Evolutionary conservation across 306 rosid genomes (phyloP).

Genomic region (Cicer bijugum): DNA sequence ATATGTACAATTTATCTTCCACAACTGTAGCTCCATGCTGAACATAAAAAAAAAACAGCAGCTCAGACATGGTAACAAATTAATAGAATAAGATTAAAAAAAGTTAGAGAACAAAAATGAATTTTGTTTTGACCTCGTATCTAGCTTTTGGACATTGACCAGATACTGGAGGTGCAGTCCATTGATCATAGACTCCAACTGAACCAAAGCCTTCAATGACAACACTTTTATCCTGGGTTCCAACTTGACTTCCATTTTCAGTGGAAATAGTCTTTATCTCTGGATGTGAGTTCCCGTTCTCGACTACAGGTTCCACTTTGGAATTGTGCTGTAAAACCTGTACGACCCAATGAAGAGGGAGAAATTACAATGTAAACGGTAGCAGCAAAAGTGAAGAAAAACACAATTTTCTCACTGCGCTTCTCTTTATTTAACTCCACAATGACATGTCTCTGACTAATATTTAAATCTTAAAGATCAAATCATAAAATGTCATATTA

Average conservation of each 20-base stretch:
- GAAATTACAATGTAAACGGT: constrained; percentile 34
- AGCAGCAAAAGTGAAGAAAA: constrained; percentile 25
- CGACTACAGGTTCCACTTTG: constrained; percentile 65
- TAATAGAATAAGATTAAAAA: neutral
- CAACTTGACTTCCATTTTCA: constrained; percentile 71
- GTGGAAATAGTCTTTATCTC: constrained; percentile 73
- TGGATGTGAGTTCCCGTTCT: constrained; percentile 74
- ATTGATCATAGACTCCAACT: constrained; percentile 77
- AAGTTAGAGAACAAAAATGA: constrained; percentile 32
- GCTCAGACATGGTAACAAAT: constrained; percentile 38
- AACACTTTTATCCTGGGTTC: constrained; percentile 77
- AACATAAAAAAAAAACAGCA: constrained; percentile 40
- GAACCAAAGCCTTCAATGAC: constrained; percentile 72
- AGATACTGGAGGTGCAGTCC: constrained; percentile 75
- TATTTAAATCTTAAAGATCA: constrained; percentile 34
- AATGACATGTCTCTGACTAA: constrained; percentile 14
- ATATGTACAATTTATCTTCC: constrained; percentile 88
- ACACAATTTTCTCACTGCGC: constrained; percentile 12
- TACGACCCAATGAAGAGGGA: constrained; percentile 17
- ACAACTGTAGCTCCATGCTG: constrained; percentile 91
- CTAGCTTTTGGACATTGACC: constrained; percentile 81
- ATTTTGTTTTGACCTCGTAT: constrained; percentile 68
- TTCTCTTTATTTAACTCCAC: constrained; percentile 24
- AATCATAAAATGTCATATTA: constrained; percentile 26
- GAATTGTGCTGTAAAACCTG: constrained; percentile 63